Percentiles rank a stretch among this genome's conserved stretches.
phyloP scores from a whole-genome alignment of 805 yeast species.

The Yamadazyma sp. region DNA sequence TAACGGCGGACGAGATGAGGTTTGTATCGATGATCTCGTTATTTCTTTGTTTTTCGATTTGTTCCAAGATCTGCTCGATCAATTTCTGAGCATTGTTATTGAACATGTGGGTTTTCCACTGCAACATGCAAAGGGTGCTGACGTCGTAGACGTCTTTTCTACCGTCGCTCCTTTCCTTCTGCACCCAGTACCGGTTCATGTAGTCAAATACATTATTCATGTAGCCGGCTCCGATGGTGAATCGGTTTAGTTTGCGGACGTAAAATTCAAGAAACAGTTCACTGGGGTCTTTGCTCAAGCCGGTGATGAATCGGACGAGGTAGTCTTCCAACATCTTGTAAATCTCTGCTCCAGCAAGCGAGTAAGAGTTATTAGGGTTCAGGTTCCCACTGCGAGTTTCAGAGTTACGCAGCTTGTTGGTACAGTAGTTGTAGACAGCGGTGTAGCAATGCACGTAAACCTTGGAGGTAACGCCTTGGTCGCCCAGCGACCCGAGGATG shows the following conservation, averaged over 20 bases:
- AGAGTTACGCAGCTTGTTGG: conserved; percentile 59
- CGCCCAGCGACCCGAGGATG: conserved; percentile 67
- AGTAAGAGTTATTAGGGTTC: conserved; percentile 27
- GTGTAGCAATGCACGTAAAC: conserved; percentile 91
- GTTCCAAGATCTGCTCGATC: conserved; percentile 69
- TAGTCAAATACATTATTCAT: conserved; percentile 92
- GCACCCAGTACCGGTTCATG: conserved; percentile 96
- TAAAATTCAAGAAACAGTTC: conserved; percentile 81
- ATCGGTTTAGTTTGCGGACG: conserved; percentile 85
- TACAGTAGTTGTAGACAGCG: conserved; percentile 90
- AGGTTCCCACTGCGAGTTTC: conserved; percentile 4
- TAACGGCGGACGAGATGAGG: conserved; percentile 69
- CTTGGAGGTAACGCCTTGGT: conserved; percentile 60
- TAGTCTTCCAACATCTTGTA: conserved; percentile 71
- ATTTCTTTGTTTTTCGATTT: conserved; percentile 75
- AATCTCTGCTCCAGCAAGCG: conserved; percentile 86
- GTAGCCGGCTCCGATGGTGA: conserved; percentile 86
- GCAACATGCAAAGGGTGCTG: conserved; percentile 78
- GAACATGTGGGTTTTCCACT: conserved; percentile 87
- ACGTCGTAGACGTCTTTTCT: conserved; percentile 88
- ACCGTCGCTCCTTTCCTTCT: conserved; percentile 92
- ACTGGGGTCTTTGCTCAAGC: conserved; percentile 48
- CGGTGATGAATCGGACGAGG: conserved; percentile 57
- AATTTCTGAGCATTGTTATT: conserved; percentile 58
- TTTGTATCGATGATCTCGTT: conserved; percentile 70